These are phyloP conservation scores for Melampsora americana DNA, from an alignment of 1,284 basidiomycete genomes.

Conservation along the genomic window DNA sequence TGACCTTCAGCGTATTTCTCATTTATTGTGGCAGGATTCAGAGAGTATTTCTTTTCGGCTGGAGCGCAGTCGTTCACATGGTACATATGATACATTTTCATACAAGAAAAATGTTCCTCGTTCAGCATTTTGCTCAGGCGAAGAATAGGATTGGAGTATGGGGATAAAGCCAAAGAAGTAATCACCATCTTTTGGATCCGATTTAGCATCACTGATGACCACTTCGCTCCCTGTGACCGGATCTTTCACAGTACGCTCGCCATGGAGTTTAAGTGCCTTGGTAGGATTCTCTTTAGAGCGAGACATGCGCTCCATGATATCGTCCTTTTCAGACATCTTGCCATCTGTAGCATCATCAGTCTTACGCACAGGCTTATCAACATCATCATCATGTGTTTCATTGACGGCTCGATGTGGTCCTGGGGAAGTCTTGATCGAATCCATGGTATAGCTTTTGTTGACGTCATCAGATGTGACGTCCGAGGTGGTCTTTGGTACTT, in stretches of 20 bases:
- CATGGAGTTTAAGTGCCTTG: slow-evolving; percentile 52
- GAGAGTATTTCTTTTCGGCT: slow-evolving; percentile 17
- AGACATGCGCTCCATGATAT: slow-evolving; percentile 34
- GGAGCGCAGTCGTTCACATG: background rate
- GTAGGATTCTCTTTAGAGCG: slow-evolving; percentile 31
- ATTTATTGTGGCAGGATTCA: background rate
- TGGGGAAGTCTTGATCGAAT: background rate
- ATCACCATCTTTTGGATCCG: slow-evolving; percentile 56
- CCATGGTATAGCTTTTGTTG: background rate
- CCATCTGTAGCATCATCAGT: background rate
- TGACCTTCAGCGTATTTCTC: slow-evolving; percentile 46
- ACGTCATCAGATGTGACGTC: background rate
- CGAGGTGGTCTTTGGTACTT: background rate
- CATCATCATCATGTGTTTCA: background rate
- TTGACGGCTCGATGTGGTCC: background rate
- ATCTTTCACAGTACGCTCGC: slow-evolving; percentile 60
- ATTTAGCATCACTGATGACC: slow-evolving; percentile 61
- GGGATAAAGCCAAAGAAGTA: too few species aligned
- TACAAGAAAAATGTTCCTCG: too few species aligned
- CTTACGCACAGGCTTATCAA: background rate
- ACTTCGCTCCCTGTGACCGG: slow-evolving; percentile 63
- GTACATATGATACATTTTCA: too few species aligned
- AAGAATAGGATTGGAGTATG: too few species aligned
- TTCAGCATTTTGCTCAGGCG: too few species aligned
- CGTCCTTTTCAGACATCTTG: slow-evolving; percentile 22